These are phyloP conservation scores for Vitellaria paradoxa DNA, from an alignment of 179 eudicot species.

Conservation along the genomic window DNA sequence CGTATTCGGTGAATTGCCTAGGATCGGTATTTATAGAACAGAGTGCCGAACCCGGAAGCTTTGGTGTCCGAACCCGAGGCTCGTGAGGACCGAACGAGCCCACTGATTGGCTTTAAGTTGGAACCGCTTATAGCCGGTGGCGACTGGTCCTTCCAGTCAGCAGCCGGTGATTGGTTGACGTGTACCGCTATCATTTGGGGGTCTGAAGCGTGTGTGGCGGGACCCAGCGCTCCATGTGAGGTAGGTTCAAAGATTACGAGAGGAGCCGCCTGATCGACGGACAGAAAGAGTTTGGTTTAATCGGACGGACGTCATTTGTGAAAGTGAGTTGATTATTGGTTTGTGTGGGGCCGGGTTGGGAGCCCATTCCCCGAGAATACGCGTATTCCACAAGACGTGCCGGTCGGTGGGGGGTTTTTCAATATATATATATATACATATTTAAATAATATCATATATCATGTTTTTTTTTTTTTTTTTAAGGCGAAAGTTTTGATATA, in stretches of 20 bases:
- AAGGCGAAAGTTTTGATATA: no score
- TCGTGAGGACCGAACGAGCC: slow-evolving; percentile 11
- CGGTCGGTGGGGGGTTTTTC: background rate
- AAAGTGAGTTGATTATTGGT: background rate
- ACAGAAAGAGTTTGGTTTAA: background rate
- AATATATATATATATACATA: no score
- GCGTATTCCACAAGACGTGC: slow-evolving; percentile 17
- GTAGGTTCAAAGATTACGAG: background rate
- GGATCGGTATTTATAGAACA: slow-evolving; percentile 14
- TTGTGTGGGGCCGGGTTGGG: slow-evolving; percentile 10
- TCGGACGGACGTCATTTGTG: background rate
- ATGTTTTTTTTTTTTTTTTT: no score
- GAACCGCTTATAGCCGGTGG: background rate
- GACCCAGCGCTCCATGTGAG: slow-evolving; percentile 6
- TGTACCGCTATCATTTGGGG: background rate
- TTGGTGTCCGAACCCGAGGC: slow-evolving; percentile 22
- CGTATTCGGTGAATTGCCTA: background rate
- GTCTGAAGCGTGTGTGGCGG: background rate
- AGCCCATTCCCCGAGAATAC: background rate
- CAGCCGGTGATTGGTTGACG: slow-evolving; percentile 10
- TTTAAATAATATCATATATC: no score
- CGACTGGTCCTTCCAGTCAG: slow-evolving; percentile 13
- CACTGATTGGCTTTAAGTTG: slow-evolving; percentile 11
- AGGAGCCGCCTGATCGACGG: background rate
- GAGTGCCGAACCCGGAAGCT: slow-evolving; percentile 13